Conservation (phyloP, 208 protist genomes). For the Trypanosomatidae sp. region DNA sequence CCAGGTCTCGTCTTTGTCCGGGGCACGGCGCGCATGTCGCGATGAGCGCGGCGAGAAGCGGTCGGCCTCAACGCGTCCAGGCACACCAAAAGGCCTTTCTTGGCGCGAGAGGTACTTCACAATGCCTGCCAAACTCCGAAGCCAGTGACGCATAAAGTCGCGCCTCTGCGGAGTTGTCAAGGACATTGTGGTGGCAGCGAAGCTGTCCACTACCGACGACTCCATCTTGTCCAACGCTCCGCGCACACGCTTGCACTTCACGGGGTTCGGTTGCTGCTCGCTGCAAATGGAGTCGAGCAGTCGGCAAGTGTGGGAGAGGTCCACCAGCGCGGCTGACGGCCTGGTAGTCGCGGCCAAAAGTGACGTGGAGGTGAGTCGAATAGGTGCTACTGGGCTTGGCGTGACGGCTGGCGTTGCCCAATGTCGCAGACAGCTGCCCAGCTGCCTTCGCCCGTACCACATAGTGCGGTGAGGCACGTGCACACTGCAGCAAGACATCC, state of each 20-base stretch:
- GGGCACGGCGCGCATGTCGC: conserved; percentile 1
- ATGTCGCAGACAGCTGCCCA: neutral
- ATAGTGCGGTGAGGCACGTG: neutral
- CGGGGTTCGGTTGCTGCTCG: neutral
- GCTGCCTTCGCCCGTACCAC: conserved; percentile 1
- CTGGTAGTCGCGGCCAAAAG: neutral
- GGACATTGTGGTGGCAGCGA: conserved; percentile 19
- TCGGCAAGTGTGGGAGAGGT: conserved; percentile 24
- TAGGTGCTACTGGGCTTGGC: neutral
- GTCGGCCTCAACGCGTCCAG: conserved; percentile 1
- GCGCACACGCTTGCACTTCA: conserved; percentile 43
- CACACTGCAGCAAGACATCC: neutral
- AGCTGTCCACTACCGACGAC: conserved; percentile 43
- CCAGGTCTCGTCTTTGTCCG: conserved; percentile 38
- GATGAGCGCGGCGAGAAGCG: conserved; percentile 12
- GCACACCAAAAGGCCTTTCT: neutral
- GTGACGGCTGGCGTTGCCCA: neutral
- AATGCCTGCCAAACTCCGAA: conserved; percentile 10
- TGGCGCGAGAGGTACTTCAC: conserved; percentile 21
- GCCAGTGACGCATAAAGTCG: conserved; percentile 11
- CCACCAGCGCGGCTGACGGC: neutral
- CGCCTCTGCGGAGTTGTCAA: conserved; percentile 5
- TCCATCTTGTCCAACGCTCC: conserved; percentile 60
- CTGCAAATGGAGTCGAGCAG: conserved; percentile 18
- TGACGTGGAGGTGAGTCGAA: conserved; percentile 1